phyloP scores from a whole-genome alignment of 2,329 filamentous ascomycete species.

The Pseudogymnoascus sp. region DNA sequence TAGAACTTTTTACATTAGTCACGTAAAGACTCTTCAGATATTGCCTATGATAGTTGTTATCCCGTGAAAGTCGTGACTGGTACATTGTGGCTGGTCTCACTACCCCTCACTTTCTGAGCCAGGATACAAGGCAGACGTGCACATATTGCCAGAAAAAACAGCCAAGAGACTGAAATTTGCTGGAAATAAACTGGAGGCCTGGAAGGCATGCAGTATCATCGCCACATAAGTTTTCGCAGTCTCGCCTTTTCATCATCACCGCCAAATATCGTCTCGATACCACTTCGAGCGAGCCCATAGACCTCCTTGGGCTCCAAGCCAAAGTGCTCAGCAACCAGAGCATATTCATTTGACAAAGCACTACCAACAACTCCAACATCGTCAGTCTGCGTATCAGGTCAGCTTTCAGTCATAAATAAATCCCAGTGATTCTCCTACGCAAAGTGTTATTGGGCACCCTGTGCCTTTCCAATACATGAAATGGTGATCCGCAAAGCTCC shows the following conservation, averaged over 20 bases:
- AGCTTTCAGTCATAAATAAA: background rate
- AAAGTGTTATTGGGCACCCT: slow-evolving; percentile 54
- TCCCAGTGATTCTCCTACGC: slow-evolving; percentile 43
- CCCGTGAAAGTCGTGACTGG: background rate
- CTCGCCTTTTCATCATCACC: slow-evolving; percentile 51
- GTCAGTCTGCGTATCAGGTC: slow-evolving; percentile 52
- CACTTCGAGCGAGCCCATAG: slow-evolving; percentile 48
- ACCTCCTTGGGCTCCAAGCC: slow-evolving; percentile 40
- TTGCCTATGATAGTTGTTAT: background rate
- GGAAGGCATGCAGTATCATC: background rate
- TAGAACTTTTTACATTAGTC: background rate
- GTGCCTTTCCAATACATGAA: slow-evolving; percentile 63
- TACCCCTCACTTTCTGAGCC: background rate
- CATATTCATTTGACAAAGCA: slow-evolving; percentile 67
- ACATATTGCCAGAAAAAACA: background rate
- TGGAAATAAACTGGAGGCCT: background rate
- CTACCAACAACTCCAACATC: slow-evolving; percentile 77
- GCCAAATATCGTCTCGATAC: slow-evolving; percentile 59
- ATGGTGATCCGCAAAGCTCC: slow-evolving; percentile 60
- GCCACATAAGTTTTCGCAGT: slow-evolving; percentile 44
- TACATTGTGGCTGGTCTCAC: background rate
- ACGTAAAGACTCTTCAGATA: background rate
- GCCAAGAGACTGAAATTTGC: background rate
- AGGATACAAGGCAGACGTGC: background rate
- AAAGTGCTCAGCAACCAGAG: slow-evolving; percentile 64